Percentiles rank a stretch among this genome's conserved stretches.
Evolutionary conservation across 208 protist genomes (phyloP).

Genomic region (Wallacemonas sp.): DNA sequence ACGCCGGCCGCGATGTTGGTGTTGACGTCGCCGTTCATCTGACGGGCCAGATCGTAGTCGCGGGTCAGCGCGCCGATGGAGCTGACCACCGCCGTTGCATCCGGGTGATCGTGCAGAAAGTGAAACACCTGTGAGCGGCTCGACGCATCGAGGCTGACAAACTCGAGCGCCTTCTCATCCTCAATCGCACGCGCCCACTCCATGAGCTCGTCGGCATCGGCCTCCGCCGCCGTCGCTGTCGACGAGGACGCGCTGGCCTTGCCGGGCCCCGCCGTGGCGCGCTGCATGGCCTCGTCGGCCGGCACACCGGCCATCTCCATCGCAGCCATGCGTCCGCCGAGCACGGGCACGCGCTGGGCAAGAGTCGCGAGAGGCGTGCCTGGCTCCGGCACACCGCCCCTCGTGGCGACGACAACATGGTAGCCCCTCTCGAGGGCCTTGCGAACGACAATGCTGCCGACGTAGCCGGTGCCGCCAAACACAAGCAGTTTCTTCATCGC

Average conservation of each 20-base stretch:
- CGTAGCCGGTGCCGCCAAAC: constrained; percentile 87
- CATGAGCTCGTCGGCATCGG: constrained; percentile 26
- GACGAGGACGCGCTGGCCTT: background rate
- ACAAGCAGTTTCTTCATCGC: constrained; percentile 70
- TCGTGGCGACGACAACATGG: constrained; percentile 66
- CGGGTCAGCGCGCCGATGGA: constrained; percentile 66
- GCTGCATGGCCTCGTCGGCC: constrained; percentile 22
- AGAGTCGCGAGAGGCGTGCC: constrained; percentile 46
- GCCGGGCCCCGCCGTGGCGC: background rate
- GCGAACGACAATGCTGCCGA: constrained; percentile 58
- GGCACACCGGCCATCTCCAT: constrained; percentile 8
- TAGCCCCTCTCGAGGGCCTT: constrained; percentile 70
- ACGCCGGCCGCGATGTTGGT: constrained; percentile 78
- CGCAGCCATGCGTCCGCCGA: constrained; percentile 45
- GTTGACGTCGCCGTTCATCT: constrained; percentile 77
- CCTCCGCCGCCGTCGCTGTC: background rate
- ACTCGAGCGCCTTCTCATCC: constrained; percentile 47
- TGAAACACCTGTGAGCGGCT: constrained; percentile 68
- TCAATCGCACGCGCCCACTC: constrained; percentile 22
- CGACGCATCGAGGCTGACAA: constrained; percentile 73
- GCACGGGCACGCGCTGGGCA: constrained; percentile 31
- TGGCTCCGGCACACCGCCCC: constrained; percentile 43
- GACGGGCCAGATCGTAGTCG: constrained; percentile 66
- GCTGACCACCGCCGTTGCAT: constrained; percentile 71
- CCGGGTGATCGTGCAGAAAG: constrained; percentile 78